Evolutionary conservation across 306 rosid species (phyloP).

Genomic region (Vigna reflexopilosa): DNA sequence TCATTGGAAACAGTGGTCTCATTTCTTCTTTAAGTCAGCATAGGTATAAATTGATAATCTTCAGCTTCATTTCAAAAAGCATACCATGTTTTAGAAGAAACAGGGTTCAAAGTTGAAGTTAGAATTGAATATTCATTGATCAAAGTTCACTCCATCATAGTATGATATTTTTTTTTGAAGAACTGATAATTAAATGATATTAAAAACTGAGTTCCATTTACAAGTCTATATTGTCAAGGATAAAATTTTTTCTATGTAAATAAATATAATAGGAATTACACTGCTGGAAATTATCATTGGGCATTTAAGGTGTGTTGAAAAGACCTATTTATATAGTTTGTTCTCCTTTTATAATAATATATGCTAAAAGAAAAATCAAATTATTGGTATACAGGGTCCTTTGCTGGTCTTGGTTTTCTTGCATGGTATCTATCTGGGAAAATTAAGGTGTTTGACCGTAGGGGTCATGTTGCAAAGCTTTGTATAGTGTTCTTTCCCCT

Average conservation of each 20-base stretch:
- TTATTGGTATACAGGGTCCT: constrained; percentile 70
- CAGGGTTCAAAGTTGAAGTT: neutral
- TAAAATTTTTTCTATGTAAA: neutral
- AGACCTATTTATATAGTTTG: neutral
- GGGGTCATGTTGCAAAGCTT: constrained; percentile 78
- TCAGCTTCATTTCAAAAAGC: constrained; percentile 8
- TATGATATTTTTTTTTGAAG: constrained; percentile 19
- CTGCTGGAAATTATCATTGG: neutral
- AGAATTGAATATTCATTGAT: constrained; percentile 18
- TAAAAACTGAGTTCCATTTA: constrained; percentile 1
- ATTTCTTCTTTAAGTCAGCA: constrained; percentile 22
- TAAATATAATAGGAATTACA: neutral
- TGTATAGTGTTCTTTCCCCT: constrained; percentile 67
- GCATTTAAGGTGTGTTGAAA: neutral
- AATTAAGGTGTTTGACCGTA: constrained; percentile 68
- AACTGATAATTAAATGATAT: neutral
- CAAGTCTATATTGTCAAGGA: neutral
- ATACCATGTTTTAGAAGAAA: constrained; percentile 5
- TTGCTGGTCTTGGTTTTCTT: constrained; percentile 80
- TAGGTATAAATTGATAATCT: constrained; percentile 9
- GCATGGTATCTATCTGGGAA: constrained; percentile 81
- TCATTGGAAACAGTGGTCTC: neutral
- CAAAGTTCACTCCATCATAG: constrained; percentile 12
- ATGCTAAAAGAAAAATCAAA: constrained; percentile 11
- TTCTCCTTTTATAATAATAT: constrained; percentile 16